phyloP scores from a whole-genome alignment of 208 protist species.

The Trypanosomatidae sp. region DNA sequence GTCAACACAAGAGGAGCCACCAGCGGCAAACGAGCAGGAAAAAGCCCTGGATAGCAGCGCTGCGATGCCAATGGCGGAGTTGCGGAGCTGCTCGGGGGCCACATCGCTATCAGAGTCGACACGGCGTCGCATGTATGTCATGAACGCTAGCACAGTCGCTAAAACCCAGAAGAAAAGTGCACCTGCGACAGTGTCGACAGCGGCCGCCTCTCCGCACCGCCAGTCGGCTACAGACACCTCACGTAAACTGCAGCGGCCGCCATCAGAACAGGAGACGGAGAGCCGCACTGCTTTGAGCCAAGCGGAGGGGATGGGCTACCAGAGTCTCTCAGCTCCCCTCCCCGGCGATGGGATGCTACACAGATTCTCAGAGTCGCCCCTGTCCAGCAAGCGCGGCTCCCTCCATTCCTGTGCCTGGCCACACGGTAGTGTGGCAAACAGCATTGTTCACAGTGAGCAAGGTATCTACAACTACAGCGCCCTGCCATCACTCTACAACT shows the following conservation, averaged over 20 bases:
- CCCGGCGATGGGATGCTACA: neutral
- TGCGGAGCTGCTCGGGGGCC: neutral
- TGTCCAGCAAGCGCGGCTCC: constrained; percentile 1
- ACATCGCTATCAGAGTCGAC: neutral
- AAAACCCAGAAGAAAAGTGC: neutral
- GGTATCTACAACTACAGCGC: constrained; percentile 26
- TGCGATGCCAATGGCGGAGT: constrained; percentile 11
- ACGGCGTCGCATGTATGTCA: neutral
- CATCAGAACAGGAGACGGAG: neutral
- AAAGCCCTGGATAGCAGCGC: constrained; percentile 11
- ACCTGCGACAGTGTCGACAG: neutral
- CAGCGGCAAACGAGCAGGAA: neutral
- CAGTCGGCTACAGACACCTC: neutral
- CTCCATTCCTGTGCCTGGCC: neutral
- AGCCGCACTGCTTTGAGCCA: neutral
- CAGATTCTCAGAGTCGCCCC: neutral
- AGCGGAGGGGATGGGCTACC: neutral
- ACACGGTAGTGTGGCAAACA: constrained; percentile 7
- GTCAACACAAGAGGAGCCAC: neutral
- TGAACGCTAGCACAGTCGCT: neutral
- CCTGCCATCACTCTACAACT: constrained; percentile 19
- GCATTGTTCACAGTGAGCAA: constrained; percentile 26
- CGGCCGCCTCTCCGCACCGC: neutral
- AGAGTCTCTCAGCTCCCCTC: neutral
- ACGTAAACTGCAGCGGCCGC: constrained; percentile 7